These are phyloP conservation scores for Alliaria petiolata DNA, from an alignment of 345 rosid genomes.

Conservation along the genomic window DNA sequence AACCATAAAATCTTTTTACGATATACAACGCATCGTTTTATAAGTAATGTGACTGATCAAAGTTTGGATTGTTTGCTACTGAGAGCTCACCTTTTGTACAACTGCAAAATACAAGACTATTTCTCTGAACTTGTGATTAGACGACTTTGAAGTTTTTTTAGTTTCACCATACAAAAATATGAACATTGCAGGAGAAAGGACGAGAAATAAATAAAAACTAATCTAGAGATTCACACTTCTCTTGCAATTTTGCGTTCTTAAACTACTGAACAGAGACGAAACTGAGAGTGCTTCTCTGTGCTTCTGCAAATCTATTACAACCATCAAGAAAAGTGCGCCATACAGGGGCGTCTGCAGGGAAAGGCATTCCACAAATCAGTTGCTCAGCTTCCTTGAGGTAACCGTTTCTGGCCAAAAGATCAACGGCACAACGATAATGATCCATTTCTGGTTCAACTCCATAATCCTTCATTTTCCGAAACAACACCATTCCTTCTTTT, in stretches of 20 bases:
- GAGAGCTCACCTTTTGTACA: conserved; percentile 11
- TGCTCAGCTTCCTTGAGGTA: conserved; percentile 61
- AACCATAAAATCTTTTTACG: neutral
- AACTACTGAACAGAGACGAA: conserved; percentile 3
- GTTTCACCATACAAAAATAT: neutral
- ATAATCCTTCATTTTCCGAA: conserved; percentile 50
- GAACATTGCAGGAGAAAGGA: neutral
- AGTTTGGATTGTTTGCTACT: conserved; percentile 21
- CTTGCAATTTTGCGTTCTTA: neutral
- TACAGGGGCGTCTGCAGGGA: conserved; percentile 55
- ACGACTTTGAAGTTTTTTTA: neutral
- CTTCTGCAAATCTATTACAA: conserved; percentile 41
- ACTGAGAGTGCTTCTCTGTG: conserved; percentile 9
- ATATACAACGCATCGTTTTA: conserved; percentile 24
- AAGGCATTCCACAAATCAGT: conserved; percentile 62
- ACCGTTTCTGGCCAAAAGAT: conserved; percentile 64
- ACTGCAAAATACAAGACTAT: conserved; percentile 14
- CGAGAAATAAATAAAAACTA: neutral
- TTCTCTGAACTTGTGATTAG: conserved; percentile 13
- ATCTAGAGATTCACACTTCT: neutral
- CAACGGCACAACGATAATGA: conserved; percentile 71
- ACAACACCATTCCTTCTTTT: conserved; percentile 66
- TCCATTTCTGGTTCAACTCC: conserved; percentile 66
- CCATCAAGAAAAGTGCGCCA: conserved; percentile 83
- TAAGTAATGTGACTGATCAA: conserved; percentile 17